phyloP scores from a whole-genome alignment of 176 grass and related monocot species.

The Zoysia pacifica region DNA sequence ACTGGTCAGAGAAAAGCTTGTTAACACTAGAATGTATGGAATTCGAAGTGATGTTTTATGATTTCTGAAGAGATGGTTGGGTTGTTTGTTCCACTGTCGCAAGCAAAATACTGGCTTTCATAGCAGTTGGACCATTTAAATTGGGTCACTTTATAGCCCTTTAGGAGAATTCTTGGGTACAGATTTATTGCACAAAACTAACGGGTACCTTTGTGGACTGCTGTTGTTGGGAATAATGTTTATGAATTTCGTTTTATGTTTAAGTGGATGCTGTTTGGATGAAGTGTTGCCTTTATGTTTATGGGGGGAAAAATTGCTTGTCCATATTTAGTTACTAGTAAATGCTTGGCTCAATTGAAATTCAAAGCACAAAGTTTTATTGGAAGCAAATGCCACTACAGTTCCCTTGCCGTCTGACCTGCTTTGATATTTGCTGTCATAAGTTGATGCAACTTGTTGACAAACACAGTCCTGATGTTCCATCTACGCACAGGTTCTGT shows the following conservation, averaged over 20 bases:
- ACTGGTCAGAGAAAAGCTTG: not conserved
- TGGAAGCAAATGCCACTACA: not conserved
- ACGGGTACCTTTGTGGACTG: not conserved
- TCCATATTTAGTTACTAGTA: not conserved
- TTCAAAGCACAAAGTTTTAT: not conserved
- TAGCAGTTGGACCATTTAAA: not conserved
- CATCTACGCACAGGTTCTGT: slow-evolving; percentile 64
- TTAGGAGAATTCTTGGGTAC: not conserved
- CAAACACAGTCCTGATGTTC: slow-evolving; percentile 7
- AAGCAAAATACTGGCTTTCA: not conserved
- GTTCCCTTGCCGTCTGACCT: not conserved
- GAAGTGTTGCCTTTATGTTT: not conserved
- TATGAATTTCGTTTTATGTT: not conserved
- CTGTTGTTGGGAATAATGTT: not conserved
- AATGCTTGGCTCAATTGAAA: not conserved
- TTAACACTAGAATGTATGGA: not conserved
- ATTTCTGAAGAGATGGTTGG: not conserved
- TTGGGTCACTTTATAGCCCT: not conserved
- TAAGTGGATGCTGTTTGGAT: not conserved
- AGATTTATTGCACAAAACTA: not conserved
- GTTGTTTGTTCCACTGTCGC: not conserved
- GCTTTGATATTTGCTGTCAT: not conserved
- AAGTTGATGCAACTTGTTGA: slow-evolving; percentile 28
- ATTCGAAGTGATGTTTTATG: not conserved
- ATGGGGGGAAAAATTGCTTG: not conserved